A percentile compares a stretch with the other conserved stretches of the same genome.
These are phyloP conservation scores for sorghum (Sorghum bicolor) DNA, from an alignment of 176 grass and related monocot genomes.

Conservation along the genomic window Sorghum_bicolor_NCBIv3 NC_012879.2:59790501-59791000, in stretches of 20 bases:
- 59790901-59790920: not conserved
- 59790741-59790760: not conserved
- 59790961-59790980: not conserved
- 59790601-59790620: too few species aligned
- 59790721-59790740: not conserved
- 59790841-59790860: not conserved
- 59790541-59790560: too few species aligned
- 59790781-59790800: too few species aligned
- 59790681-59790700: not conserved
- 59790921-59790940: not conserved
- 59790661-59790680: not conserved
- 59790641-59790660: too few species aligned
- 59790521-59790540: too few species aligned
- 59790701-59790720: not conserved
- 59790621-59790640: too few species aligned
- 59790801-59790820: not conserved
- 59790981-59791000: constrained; percentile 13
- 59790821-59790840: not conserved
- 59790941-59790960: not conserved
- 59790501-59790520: too few species aligned
- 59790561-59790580: too few species aligned
- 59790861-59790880: not conserved
- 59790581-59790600: too few species aligned
- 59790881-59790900: not conserved
- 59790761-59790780: not conserved